Conservation (phyloP, 2,329 filamentous ascomycete genomes). For the Cladophialophora immunda region DNA sequence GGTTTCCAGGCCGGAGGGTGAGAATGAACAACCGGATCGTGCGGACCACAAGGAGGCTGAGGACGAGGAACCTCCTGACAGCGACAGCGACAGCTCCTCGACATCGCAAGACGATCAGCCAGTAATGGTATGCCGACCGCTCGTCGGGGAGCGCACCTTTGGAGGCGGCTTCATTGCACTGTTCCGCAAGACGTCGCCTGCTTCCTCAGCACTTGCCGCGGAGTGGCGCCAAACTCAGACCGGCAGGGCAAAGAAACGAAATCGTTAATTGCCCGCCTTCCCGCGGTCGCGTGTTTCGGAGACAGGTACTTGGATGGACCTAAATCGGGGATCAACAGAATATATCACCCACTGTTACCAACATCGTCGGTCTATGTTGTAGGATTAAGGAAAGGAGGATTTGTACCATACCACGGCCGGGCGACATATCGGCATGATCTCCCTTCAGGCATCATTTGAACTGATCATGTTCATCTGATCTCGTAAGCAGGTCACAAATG, state of each 20-base stretch:
- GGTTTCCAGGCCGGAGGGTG: background rate
- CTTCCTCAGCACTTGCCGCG: constrained; percentile 11
- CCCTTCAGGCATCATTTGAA: too few species aligned
- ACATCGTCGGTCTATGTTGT: too few species aligned
- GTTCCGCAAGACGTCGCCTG: constrained; percentile 50
- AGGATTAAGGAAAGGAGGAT: background rate
- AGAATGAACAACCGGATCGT: background rate
- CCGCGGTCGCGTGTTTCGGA: background rate
- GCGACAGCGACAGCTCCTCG: background rate
- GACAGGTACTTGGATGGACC: background rate
- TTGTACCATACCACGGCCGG: background rate
- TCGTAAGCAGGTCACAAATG: background rate
- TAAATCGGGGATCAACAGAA: background rate
- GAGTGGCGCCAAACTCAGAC: constrained; percentile 31
- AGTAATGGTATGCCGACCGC: constrained; percentile 62
- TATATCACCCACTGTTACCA: background rate
- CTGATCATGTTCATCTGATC: too few species aligned
- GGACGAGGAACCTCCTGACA: background rate
- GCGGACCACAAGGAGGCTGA: background rate
- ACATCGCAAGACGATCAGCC: constrained; percentile 41
- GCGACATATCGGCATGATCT: too few species aligned
- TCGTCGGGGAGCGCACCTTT: constrained; percentile 56
- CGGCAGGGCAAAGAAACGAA: constrained; percentile 30
- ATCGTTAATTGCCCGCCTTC: constrained; percentile 11
- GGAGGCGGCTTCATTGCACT: constrained; percentile 63